Conservation (phyloP, 2,329 filamentous ascomycete genomes). For the Microdochium trichocladiopsis region DNA sequence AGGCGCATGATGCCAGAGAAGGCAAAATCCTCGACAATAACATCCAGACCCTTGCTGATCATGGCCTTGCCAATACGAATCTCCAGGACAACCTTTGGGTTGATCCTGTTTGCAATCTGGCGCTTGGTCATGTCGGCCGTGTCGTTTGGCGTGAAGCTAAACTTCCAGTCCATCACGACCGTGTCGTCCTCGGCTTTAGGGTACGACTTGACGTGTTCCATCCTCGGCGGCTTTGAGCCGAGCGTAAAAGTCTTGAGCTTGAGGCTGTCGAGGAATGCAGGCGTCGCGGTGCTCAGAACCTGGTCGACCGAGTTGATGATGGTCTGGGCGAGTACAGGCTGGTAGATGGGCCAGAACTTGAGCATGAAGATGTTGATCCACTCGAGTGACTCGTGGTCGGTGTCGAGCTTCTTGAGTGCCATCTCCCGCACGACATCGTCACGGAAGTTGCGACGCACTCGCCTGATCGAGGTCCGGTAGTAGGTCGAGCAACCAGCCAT, state of each 20-base stretch:
- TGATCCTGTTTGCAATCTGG: conserved; percentile 91
- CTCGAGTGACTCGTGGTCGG: conserved; percentile 85
- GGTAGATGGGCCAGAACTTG: conserved; percentile 99
- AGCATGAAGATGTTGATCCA: conserved; percentile 99
- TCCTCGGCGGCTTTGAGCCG: conserved; percentile 86
- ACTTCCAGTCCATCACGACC: conserved; percentile 99
- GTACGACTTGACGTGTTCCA: conserved; percentile 98
- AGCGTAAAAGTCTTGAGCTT: conserved; percentile 91
- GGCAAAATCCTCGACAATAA: conserved; percentile 97
- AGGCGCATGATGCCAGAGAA: conserved; percentile 94
- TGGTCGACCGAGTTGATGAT: conserved; percentile 94
- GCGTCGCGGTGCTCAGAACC: conserved; percentile 86
- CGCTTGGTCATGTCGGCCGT: conserved; percentile 82
- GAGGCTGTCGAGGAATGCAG: conserved; percentile 86
- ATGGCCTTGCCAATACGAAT: conserved; percentile 93
- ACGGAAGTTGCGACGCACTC: conserved; percentile 90
- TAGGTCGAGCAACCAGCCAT: conserved; percentile 93
- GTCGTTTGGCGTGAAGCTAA: conserved; percentile 97
- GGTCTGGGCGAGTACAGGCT: conserved; percentile 84
- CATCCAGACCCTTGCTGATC: conserved; percentile 92
- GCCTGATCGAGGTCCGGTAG: conserved; percentile 89
- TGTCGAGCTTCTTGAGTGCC: conserved; percentile 80
- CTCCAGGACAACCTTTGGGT: conserved; percentile 93
- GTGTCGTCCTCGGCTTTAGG: conserved; percentile 92
- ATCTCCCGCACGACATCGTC: conserved; percentile 90